Evolutionary conservation across 2,329 filamentous ascomycete genomes (phyloP), one percentile per base, ranked within the genome.

Genomic region (Helotiales sp.): DNA sequence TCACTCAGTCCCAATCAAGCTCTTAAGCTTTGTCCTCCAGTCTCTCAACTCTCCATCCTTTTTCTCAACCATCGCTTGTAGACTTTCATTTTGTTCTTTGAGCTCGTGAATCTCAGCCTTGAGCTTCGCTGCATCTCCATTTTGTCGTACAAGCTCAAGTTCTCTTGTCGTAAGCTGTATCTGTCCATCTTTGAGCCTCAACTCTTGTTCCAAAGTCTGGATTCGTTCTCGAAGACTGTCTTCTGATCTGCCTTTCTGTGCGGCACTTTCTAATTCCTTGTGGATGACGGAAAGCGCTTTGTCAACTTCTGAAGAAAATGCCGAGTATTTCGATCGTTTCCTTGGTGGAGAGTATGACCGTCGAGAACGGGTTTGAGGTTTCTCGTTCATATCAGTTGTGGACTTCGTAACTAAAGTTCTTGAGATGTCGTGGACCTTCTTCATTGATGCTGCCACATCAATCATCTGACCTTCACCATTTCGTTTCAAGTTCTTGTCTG

Each of bases 1-100:
- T n/a, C n/a, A n/a, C n/a, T 78, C 64, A 78, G 33, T 46, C 24
- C 55, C 62, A 52, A 64, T 56, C 10, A 70, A 63, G 1, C 29
- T 53, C 42, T 55, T 58, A 5, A 66, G 38, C 34, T 55, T 66
- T 24, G 27, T 33, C 25, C 57, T 48, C 63, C 61, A 66, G 22
- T 64, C 62, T 25, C 38, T 58, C 25, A 66, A 29, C 42, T 64
- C 61, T 1, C 29, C 42, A 27, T 66, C 63, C 44, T 64, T 63
- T 24, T 51, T 59, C 34, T 62, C 57, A 12, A 62, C 34, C 31
- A 49, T 42, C 5, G 34, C 34, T 40, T 52, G 49, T n/a, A 64
- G 31, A 15, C 19, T 53, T 8, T 36, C 13, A 40, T 59, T 57
- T 27, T 62, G 42, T 17, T 24, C 34, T 33, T 58, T 58, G 33